Evolutionary conservation across 305 asterid genomes (phyloP).

Genomic region (Fraxinus xanthoxyloides): DNA sequence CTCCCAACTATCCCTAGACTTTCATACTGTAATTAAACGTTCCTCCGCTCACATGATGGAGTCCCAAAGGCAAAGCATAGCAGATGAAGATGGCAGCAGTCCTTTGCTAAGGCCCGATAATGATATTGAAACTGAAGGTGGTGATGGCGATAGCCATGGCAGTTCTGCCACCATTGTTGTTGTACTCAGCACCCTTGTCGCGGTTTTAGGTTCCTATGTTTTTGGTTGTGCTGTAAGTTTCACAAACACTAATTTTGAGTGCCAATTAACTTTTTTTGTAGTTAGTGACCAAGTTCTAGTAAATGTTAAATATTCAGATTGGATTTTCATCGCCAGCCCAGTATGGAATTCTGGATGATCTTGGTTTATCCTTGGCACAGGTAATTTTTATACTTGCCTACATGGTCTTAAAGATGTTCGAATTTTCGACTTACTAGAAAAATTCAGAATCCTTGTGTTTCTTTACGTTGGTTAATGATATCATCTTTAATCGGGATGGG

Average conservation of each 20-base stretch:
- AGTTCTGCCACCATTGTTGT: conserved; percentile 46
- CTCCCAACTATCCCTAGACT: background rate
- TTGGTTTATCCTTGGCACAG: conserved; percentile 66
- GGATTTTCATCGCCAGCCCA: conserved; percentile 92
- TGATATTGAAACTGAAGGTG: conserved; percentile 18
- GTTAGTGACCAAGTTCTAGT: background rate
- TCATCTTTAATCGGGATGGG: background rate
- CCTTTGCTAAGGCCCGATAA: conserved; percentile 31
- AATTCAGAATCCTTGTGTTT: background rate
- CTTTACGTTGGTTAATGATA: background rate
- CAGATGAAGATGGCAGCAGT: conserved; percentile 21
- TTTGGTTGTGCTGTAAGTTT: conserved; percentile 83
- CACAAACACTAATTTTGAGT: background rate
- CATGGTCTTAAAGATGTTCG: background rate
- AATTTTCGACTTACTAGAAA: background rate
- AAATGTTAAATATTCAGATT: conserved; percentile 47
- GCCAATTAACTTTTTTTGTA: background rate
- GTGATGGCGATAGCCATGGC: conserved; percentile 26
- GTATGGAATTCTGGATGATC: conserved; percentile 64
- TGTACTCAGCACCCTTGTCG: conserved; percentile 62
- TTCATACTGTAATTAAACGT: background rate
- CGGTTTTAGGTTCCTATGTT: conserved; percentile 77
- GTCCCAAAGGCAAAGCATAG: conserved; percentile 15
- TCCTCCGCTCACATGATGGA: conserved; percentile 21
- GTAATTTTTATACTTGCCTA: conserved; percentile 26